Evolutionary conservation across 495 filamentous ascomycete species (phyloP).

Genomic region (Podospora sp.): DNA sequence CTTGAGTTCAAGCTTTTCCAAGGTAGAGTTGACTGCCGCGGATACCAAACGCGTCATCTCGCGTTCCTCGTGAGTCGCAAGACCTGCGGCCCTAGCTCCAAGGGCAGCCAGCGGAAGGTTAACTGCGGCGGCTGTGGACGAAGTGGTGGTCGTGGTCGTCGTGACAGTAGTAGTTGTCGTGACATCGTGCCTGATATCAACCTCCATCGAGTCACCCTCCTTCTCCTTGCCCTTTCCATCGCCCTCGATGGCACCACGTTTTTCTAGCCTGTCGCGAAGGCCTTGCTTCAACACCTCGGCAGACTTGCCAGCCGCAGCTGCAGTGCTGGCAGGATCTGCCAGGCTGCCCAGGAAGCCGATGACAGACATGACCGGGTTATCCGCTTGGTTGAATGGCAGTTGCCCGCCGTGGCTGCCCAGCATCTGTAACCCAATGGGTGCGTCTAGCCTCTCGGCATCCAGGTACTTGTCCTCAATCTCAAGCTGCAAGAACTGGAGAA

Average conservation of each 20-base stretch:
- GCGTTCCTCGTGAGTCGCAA: slow-evolving; percentile 93
- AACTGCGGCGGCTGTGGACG: slow-evolving; percentile 53
- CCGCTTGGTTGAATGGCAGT: slow-evolving; percentile 81
- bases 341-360: slow-evolving; percentile 89
- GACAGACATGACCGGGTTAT: slow-evolving; percentile 95
- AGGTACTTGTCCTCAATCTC: slow-evolving; percentile 90
- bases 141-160: slow-evolving; percentile 46
- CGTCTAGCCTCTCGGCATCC: slow-evolving; percentile 67
- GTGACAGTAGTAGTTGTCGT: slow-evolving; percentile 43
- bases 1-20: slow-evolving; percentile 83
- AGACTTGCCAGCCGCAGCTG: slow-evolving; percentile 81
- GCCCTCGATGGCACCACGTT: slow-evolving; percentile 55
- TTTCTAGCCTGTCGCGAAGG: slow-evolving; percentile 73
- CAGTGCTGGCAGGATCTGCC: slow-evolving; percentile 82
- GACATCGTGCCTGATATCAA: slow-evolving; percentile 50
- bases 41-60: slow-evolving; percentile 92
- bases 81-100: slow-evolving; percentile 80
- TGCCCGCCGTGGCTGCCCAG: slow-evolving; percentile 67
- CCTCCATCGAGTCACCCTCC: slow-evolving; percentile 60
- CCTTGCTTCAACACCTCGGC: slow-evolving; percentile 80
- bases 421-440: slow-evolving; percentile 61
- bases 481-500: slow-evolving; percentile 89
- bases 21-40: slow-evolving; percentile 78
- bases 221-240: slow-evolving; percentile 59
- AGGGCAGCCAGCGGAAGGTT: slow-evolving; percentile 82